Evolutionary conservation across 129 eudicot species (phyloP), one percentile per base, ranked within the genome.

Genomic region (Arctium lappa): DNA sequence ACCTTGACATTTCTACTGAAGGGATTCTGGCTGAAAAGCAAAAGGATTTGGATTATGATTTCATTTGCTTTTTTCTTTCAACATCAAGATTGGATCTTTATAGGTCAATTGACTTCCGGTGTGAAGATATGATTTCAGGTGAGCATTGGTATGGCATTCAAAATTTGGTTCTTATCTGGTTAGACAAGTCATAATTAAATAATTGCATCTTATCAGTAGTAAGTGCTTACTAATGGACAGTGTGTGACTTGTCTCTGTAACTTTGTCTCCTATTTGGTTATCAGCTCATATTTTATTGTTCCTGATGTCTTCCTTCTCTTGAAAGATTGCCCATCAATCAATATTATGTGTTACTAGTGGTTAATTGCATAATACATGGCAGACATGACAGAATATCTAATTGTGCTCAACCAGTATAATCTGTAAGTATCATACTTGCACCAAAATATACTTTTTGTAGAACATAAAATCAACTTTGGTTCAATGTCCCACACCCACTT

Each of bases 111-210:
- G 99, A 95, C 85, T 88, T 88, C 62, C 91, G 99, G 37, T 95
- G 99, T 86, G 99, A 95, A 89, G 97, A 93, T 86, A 95, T 95
- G 99, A 87, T 93, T 87, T 91, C 93, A 90, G 99, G 99, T 93
- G 86, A 84, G 44, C 4, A 30, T 50, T 27, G 37, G 63, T 39
- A 9, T 78, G 66, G 38, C 48, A 80, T 40, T 42, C 68, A 36
- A 27, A 15, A 30, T 30, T 46, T 46, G 71, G 71, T 22, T 8
- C 33, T 73, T 75, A 56, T 75, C 40, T 75, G 29, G 36, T 5
- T 48, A 48, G 42, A 18, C 6, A 75, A 73, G 15, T 31, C 69
- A 13, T 31, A 12, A 75, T 30, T 50, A 46, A 76, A 76, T 53
- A 37, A 76, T 76, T 31, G 32, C 80, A 76, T 32, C 80, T 31